Evolutionary conservation across 768 basidiomycete species (phyloP).

Genomic region (Trametes elegans): DNA sequence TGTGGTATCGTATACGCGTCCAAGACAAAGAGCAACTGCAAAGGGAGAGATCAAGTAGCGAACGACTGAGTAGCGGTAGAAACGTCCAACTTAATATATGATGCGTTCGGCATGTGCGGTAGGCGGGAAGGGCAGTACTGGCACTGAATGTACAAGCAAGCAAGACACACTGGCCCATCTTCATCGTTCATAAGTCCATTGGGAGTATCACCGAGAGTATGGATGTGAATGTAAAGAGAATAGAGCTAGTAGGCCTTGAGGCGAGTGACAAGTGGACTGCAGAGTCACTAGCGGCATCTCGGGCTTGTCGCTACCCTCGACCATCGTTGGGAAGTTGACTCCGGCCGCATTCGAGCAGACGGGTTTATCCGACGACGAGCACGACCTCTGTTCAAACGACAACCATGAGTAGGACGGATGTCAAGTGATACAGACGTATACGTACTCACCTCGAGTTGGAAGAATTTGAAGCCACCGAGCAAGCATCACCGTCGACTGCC

Average conservation of each 20-base stretch:
- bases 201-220: too few species aligned
- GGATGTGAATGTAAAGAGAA: too few species aligned
- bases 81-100: too few species aligned
- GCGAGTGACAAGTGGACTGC: neutral
- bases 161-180: too few species aligned
- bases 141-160: too few species aligned
- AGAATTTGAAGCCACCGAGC: conserved; percentile 24
- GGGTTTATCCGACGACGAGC: conserved; percentile 3
- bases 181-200: too few species aligned
- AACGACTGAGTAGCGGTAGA: too few species aligned
- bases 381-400: conserved; percentile 17
- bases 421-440: neutral
- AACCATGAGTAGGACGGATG: neutral
- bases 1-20: too few species aligned
- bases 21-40: too few species aligned
- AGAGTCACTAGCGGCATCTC: conserved; percentile 11
- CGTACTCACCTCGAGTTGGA: conserved; percentile 24
- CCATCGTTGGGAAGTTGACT: conserved; percentile 2
- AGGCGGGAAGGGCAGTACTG: too few species aligned
- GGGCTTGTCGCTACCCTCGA: neutral
- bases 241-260: neutral
- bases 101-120: too few species aligned
- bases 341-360: conserved; percentile 11
- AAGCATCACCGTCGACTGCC: neutral
- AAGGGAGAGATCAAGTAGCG: too few species aligned